Conservation (phyloP, 108 stramenopile species). For the Asterionellopsis glacialis region DNA sequence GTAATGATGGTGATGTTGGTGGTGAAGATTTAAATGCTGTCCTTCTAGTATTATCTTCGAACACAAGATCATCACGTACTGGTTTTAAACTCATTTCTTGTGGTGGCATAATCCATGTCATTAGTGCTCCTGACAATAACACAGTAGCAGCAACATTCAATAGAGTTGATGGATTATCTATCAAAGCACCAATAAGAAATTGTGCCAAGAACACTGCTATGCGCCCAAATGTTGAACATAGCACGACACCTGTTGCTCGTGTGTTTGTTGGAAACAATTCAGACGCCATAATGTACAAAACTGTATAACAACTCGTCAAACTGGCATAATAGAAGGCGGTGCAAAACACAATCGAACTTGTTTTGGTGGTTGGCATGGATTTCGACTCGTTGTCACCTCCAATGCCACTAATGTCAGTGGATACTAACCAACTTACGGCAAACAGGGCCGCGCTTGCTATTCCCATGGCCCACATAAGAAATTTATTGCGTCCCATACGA, state of each 20-base stretch:
- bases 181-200: slow-evolving; percentile 58
- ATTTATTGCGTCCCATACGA: slow-evolving; percentile 33
- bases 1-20: no score
- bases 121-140: slow-evolving; percentile 48
- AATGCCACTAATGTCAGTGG: slow-evolving; percentile 23
- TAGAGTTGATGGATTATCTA: slow-evolving; percentile 29
- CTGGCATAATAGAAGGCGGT: slow-evolving; percentile 77
- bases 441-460: no score
- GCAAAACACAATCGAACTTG: slow-evolving; percentile 38
- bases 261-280: slow-evolving; percentile 75
- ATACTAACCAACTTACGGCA: slow-evolving; percentile 29
- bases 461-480: slow-evolving; percentile 28
- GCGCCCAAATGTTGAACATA: slow-evolving; percentile 69
- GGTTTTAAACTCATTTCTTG: background rate
- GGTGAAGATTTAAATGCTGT: no score
- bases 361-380: slow-evolving; percentile 10
- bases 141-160: slow-evolving; percentile 53
- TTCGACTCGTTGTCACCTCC: slow-evolving; percentile 4
- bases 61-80: no score
- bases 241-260: slow-evolving; percentile 67
- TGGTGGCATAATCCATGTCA: slow-evolving; percentile 28
- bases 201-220: slow-evolving; percentile 54
- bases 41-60: no score
- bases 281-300: slow-evolving; percentile 59
- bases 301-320: slow-evolving; percentile 58